Evolutionary conservation across 2,329 filamentous ascomycete species (phyloP), one percentile per base, ranked within the genome.

Genomic region (Fusarium protoensiforme): DNA sequence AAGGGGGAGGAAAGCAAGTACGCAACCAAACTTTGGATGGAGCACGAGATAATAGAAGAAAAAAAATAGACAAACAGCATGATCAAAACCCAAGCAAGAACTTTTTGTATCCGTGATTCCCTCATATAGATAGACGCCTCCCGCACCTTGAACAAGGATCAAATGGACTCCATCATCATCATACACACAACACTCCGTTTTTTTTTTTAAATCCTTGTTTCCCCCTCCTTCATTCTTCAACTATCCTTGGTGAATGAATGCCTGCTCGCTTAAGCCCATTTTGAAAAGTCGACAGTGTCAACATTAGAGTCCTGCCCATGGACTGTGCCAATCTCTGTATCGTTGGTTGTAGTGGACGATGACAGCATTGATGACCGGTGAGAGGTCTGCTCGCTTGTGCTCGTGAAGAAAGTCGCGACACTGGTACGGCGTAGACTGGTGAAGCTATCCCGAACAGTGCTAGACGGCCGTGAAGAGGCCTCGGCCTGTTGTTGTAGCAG

Each of bases 341-440:
- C 88, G 63, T 87, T 87, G 7, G 87, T 87, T 13, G 87, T 86
- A 2, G 85, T 85, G 11, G 85, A 86, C 33, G 86, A 87, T n/a
- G 83, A 85, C 7, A 90, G 80, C 71, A 88, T 84, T n/a, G 88
- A 90, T 7, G 88, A 89, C 46, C 90, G 85, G 66, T 91, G 89
- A 61, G 88, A 90, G 11, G 81, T 84, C 72, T 87, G 85, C 71
- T 91, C 89, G 78, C 86, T 90, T 7, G 86, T 85, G 67, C 82
- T 87, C 3, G 88, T 88, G 73, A 92, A 89, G 77, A 92, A 92
- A 3, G 90, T 92, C 7, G 89, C 90, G 3, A 92, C 90, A 36
- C 90, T 92, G n/a, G 90, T 87, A 67, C 90, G 85, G 59, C 90
- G 85, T 41, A 92, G 83, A 74, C 87, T 90, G 75, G 82, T 89